Conservation (phyloP, 306 rosid genomes). For the Medicago lupulina region DNA sequence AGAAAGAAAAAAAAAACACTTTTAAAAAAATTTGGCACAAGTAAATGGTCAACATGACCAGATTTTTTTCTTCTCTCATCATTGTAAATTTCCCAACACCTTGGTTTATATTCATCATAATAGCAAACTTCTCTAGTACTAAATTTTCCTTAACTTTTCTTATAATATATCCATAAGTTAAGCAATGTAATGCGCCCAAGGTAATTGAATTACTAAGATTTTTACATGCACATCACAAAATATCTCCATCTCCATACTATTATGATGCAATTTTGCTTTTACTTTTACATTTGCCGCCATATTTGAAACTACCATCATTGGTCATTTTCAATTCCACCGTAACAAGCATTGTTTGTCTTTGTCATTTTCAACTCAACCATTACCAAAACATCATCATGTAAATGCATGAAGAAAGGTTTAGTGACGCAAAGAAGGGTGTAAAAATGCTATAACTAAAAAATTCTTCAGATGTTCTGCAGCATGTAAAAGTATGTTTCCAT, state of each 20-base stretch:
- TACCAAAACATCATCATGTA: slow-evolving; percentile 15
- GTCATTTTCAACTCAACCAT: slow-evolving; percentile 20
- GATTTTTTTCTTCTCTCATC: background rate
- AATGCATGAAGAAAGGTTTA: background rate
- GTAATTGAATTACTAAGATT: slow-evolving; percentile 4
- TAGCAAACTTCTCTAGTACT: background rate
- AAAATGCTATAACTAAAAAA: background rate
- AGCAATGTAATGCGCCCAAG: background rate
- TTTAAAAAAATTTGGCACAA: too few species aligned
- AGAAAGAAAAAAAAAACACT: too few species aligned
- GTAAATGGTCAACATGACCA: background rate
- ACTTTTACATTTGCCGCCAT: slow-evolving; percentile 11
- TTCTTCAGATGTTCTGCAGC: slow-evolving; percentile 30
- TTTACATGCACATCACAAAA: slow-evolving; percentile 2
- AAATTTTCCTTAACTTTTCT: background rate
- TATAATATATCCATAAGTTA: background rate
- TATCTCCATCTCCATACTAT: slow-evolving; percentile 15
- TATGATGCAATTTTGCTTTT: slow-evolving; percentile 31
- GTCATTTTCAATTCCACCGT: background rate
- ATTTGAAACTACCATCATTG: slow-evolving; percentile 17
- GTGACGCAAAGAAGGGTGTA: background rate
- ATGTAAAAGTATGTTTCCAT: slow-evolving; percentile 52
- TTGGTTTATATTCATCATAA: too few species aligned
- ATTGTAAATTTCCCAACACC: background rate
- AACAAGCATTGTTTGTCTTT: background rate